Base-by-base conservation (phyloP, 164 flowering plant species). In the Vitis vinifera region DNA sequence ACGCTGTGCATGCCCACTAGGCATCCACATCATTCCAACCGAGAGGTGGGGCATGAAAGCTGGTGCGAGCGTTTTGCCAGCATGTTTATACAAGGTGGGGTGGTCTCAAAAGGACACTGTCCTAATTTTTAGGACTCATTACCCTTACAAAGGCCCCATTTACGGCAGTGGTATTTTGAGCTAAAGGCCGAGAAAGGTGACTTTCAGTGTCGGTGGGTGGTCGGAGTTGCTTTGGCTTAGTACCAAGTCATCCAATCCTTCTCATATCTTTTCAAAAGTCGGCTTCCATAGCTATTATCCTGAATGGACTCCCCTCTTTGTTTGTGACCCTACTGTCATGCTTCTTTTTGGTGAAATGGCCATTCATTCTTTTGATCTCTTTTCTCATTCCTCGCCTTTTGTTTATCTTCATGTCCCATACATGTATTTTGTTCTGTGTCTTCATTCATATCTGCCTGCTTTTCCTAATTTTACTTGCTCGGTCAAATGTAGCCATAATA, bases 161-260 rank as follows among this genome's bases (percentile, higher is more conserved):
- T 6, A 27, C 29, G 9, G 60, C 67, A 14, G 19, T 19, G 29
- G 49, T 5, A 17, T 30, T 27, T 51, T 66, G 31, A 11, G 66
- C 23, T 51, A 19, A 48, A n/a, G 63, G 51, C 19, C 49, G 30
- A 51, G 55, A 66, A 31, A 30, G 15, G 73, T 70, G 70, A 62
- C 66, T 66, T 74, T 71, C 69, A 53, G 17, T 80, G 81, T 80
- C 80, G 77, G 77, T 80, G 66, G 73, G 66, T 75, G 75, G 79
- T 75, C 71, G 75, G 74, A 10, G 27, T 3, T 53, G n/a, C 56
- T 64, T 69, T 70, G 73, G 67, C 71, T 55, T 58, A 48, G 13
- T 31, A 14, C 52, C 27, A 49, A n/a, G 27, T 13, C 19, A 29
- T 48, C 15, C 47, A 9, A 9, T 16, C 48, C 30, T 17, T 66